Evolutionary conservation across 768 basidiomycete species (phyloP).

Genomic region (Suillus subalutaceus): DNA sequence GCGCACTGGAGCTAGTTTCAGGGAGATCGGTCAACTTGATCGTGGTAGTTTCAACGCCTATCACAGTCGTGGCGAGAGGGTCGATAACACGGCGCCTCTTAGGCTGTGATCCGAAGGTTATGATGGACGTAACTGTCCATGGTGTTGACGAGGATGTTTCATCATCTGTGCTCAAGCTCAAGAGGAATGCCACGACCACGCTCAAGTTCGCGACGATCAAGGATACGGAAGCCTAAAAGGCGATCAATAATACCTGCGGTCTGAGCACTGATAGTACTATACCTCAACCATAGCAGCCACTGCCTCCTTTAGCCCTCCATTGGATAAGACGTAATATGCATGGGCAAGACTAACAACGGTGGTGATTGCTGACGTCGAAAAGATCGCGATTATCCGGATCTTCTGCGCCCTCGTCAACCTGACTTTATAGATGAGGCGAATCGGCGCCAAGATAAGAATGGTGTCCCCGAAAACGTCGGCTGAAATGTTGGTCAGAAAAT

Average conservation of each 20-base stretch:
- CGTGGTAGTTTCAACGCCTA: neutral
- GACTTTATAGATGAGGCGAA: slow-evolving; percentile 47
- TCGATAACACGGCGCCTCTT: neutral
- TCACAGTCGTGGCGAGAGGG: neutral
- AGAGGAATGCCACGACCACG: neutral
- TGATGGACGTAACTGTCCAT: neutral
- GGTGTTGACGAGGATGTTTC: neutral
- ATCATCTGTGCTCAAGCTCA: neutral
- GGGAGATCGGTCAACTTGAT: neutral
- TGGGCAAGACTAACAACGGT: slow-evolving; percentile 49
- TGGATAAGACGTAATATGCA: slow-evolving; percentile 33
- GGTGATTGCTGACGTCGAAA: slow-evolving; percentile 57
- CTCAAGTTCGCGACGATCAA: neutral
- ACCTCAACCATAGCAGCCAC: neutral
- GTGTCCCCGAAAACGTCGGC: slow-evolving; percentile 52
- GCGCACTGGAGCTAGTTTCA: neutral
- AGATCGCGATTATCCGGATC: slow-evolving; percentile 45
- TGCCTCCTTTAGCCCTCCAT: neutral
- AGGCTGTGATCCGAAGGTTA: neutral
- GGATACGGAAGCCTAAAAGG: neutral
- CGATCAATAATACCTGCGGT: neutral
- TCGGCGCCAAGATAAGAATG: slow-evolving; percentile 49
- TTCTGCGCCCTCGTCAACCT: slow-evolving; percentile 42
- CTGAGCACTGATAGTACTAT: neutral
- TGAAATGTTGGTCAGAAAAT: slow-evolving; percentile 22